These are phyloP conservation scores for Aurinia saxatilis DNA, from an alignment of 345 rosid species.

Conservation along the genomic window DNA sequence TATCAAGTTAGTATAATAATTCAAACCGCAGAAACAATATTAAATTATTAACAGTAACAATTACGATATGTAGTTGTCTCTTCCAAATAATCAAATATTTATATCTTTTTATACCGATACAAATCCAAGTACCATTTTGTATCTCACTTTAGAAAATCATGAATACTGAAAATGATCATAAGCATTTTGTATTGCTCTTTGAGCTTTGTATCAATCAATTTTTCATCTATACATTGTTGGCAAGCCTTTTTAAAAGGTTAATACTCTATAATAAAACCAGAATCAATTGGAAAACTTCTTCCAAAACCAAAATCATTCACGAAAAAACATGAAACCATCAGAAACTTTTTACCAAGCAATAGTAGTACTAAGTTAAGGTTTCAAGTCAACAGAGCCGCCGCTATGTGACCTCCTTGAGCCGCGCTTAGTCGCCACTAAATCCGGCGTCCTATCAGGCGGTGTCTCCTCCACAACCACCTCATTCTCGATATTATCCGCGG, in stretches of 20 bases:
- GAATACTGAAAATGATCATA: neutral
- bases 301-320: neutral
- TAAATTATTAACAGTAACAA: too few species aligned
- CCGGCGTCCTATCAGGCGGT: slow-evolving; percentile 35
- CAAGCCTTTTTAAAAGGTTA: neutral
- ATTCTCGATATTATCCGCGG: slow-evolving; percentile 34
- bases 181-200: neutral
- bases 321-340: neutral
- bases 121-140: too few species aligned
- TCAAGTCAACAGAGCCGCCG: slow-evolving; percentile 30
- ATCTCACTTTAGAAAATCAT: too few species aligned
- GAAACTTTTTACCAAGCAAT: neutral
- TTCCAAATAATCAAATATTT: too few species aligned
- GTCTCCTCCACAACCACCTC: slow-evolving; percentile 36
- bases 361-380: neutral
- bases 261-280: neutral
- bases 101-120: too few species aligned
- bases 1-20: too few species aligned
- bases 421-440: slow-evolving; percentile 62
- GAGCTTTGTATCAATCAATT: neutral
- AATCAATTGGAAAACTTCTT: neutral
- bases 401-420: slow-evolving; percentile 36
- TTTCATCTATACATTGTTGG: neutral
- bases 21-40: too few species aligned
- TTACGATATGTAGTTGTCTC: too few species aligned